Base-by-base conservation (phyloP, 108 stramenopile species). In the Discostella pseudostelligera region DNA sequence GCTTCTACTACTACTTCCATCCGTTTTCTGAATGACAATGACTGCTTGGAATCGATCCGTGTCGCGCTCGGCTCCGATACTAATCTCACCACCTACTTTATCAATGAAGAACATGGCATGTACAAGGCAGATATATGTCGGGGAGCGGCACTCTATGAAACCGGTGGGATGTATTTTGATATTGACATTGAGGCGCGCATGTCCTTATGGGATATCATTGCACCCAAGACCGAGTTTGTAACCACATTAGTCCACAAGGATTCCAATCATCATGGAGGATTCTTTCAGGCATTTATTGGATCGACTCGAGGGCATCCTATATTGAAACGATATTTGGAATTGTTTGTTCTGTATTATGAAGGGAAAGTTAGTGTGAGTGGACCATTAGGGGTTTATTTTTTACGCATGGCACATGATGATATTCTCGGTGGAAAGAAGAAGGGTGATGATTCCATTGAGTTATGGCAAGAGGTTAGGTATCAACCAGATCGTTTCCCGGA, bases 61-160 rank as follows among this genome's bases (percentile, higher is more conserved):
- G 29, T 11, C 0, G 37, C 70, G 0, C 24, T 70, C 44, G 72
- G 79, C 0, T 19, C 8, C 0, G 56, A 80, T 35, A 76, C 83
- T 14, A 50, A 70, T 9, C 47, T 89, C 9, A 63, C 87, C 5
- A 51, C 50, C 0, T 83, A 82, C 59, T 89, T 89, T 69, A 3
- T 8, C 9, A 17, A 65, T 7, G 88, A 89, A 76, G 28, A 40
- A n/a, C 56, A 72, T 28, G 91, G 91, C 14, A 93, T 93, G 91
- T 88, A 81, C 83, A 88, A 89, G 65, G 91, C 87, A 0, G 91
- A 93, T 47, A 81, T 89, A 32, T 93, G 91, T 68, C 83, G 91
- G 8, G 91, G 87, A 10, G 81, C 79, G 19, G 91, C 91, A 4
- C 61, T 93, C 37, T 88, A 80, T 29, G 82, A 89, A 69, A 72